Evolutionary conservation across 2,329 filamentous ascomycete genomes (phyloP).

Genomic region (Amesomyces nigricolor): DNA sequence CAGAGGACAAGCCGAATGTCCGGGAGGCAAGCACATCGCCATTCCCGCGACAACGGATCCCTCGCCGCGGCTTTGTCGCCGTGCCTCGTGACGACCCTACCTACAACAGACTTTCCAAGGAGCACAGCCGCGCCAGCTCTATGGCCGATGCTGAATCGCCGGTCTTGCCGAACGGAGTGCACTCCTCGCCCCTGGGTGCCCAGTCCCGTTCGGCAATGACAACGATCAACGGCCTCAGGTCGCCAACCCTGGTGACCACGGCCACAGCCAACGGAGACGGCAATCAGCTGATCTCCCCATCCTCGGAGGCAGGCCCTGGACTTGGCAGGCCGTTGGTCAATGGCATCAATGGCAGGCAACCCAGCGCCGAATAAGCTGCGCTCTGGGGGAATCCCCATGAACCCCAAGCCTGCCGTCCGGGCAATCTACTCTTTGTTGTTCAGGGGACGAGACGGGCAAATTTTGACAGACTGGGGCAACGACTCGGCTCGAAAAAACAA

Average conservation of each 20-base stretch:
- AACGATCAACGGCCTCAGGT: slow-evolving; percentile 31
- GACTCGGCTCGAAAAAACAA: not conserved
- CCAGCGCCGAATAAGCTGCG: slow-evolving; percentile 10
- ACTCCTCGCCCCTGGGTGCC: slow-evolving; percentile 39
- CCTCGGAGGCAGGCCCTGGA: slow-evolving; percentile 24
- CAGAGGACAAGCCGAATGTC: slow-evolving; percentile 45
- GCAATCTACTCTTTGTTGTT: not conserved
- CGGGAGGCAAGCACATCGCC: slow-evolving; percentile 47
- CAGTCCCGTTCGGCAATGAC: slow-evolving; percentile 22
- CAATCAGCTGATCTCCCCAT: slow-evolving; percentile 26
- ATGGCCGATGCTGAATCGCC: slow-evolving; percentile 42
- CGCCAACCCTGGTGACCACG: slow-evolving; percentile 19
- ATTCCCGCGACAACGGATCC: slow-evolving; percentile 50
- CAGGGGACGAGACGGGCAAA: not conserved
- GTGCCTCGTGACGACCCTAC: slow-evolving; percentile 53
- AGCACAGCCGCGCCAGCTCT: slow-evolving; percentile 54
- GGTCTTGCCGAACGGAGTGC: slow-evolving; percentile 42
- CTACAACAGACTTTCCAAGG: slow-evolving; percentile 48
- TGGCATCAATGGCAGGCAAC: slow-evolving; percentile 24
- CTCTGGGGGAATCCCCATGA: not conserved
- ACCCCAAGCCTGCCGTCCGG: not conserved
- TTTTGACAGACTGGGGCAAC: not conserved
- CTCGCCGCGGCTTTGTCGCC: slow-evolving; percentile 48
- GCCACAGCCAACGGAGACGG: slow-evolving; percentile 21
- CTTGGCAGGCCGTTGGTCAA: slow-evolving; percentile 28